Evolutionary conservation across 225 moss, liverwort and hornwort species (phyloP), one percentile per base, ranked within the genome.

Genomic region (Neckera pumila): DNA sequence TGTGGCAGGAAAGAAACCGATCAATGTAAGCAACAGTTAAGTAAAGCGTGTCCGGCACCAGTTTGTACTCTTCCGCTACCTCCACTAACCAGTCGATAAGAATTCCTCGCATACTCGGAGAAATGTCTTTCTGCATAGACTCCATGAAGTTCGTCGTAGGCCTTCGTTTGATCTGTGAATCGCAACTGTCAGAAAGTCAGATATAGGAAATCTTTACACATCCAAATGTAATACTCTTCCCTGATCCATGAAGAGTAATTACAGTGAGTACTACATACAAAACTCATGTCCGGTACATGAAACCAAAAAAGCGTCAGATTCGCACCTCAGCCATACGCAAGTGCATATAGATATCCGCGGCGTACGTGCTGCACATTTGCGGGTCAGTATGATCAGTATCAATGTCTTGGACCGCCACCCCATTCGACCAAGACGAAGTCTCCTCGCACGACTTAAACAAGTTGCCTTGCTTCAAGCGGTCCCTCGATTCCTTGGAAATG

Each of bases 61-160:
- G 45, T 75, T 97, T 97, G 88, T 99, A 99, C 89, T 99, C 99
- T 82, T 99, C 97, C 7, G 97, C 99, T 15, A 99, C 99, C 90
- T 99, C 99, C 9, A 99, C 99, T n/a, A 99, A 93, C 99, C 99
- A 99, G 85, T 99, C 99, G n/a, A 99, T 92, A 23, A 99, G 92
- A 84, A 99, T 99, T 49, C 96, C 99, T 72, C 99, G 91, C 99
- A 99, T 99, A 61, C 92, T 93, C 65, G 96, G 87, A 73, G 97
- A 96, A 21, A 99, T 99, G 26, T 99, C 99, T 76, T 97, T 95
- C 91, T 99, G 99, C 90, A 99, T 86, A 28, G 80, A 58, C 87
- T 99, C 97, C 99, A 99, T 99, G 90, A 99, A 99, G 90, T 95
- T 92, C 34, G 93, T 92, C 22, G 94, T 91, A 2, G 99, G 99